phyloP scores from a whole-genome alignment of 2,329 filamentous ascomycete species.

The Bipolaris sorokiniana region DNA sequence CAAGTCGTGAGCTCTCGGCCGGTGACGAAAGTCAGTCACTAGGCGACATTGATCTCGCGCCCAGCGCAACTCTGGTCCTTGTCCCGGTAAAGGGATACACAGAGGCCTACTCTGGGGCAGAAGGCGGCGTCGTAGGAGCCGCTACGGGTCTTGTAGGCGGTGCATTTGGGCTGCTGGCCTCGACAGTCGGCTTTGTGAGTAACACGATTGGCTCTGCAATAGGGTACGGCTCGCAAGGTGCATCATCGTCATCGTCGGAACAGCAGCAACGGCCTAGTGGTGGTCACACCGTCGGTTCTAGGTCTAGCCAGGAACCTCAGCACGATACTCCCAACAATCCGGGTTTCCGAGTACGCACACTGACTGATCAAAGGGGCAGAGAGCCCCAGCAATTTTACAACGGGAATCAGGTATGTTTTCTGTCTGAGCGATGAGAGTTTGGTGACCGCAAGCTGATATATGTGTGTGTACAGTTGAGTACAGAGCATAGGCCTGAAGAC shows the following conservation, averaged over 20 bases:
- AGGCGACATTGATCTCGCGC: conserved; percentile 72
- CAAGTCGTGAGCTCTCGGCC: conserved; percentile 75
- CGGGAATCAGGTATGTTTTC: conserved; percentile 77
- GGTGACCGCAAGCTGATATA: background rate
- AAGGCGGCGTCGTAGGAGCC: conserved; percentile 34
- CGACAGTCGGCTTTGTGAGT: conserved; percentile 42
- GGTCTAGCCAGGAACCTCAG: conserved; percentile 15
- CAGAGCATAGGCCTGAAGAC: conserved; percentile 9
- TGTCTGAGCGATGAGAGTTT: background rate
- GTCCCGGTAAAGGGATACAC: conserved; percentile 70
- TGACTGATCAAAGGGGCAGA: conserved; percentile 58
- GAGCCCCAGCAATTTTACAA: conserved; percentile 80
- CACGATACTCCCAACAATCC: conserved; percentile 1
- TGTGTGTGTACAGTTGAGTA: conserved; percentile 7
- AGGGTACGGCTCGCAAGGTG: conserved; percentile 21
- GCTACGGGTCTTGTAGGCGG: conserved; percentile 43
- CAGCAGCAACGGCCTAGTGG: conserved; percentile 6
- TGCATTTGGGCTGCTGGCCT: conserved; percentile 43
- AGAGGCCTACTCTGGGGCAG: conserved; percentile 60
- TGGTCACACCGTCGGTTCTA: conserved; percentile 18
- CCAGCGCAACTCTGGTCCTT: conserved; percentile 82
- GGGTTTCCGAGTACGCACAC: conserved; percentile 50
- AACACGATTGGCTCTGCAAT: conserved; percentile 41
- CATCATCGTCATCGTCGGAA: background rate
- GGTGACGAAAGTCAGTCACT: conserved; percentile 75